Conservation (phyloP, 164 flowering plant genomes). For the Berberis vulgaris region DNA sequence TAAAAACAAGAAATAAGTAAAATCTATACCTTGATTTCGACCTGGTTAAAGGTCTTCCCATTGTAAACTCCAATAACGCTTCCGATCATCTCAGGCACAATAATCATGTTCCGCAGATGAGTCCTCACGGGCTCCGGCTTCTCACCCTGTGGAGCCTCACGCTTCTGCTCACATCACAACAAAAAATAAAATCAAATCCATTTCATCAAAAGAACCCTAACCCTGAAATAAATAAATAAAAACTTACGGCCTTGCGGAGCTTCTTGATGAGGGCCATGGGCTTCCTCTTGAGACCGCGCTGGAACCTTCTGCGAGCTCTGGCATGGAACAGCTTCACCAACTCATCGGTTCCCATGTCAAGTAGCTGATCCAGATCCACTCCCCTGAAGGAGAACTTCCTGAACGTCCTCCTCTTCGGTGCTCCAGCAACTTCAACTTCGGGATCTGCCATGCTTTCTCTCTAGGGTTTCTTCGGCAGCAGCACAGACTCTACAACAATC, state of each 20-base stretch:
- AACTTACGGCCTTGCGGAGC: conserved; percentile 47
- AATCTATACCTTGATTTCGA: conserved; percentile 35
- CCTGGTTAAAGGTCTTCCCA: conserved; percentile 66
- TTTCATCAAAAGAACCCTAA: background rate
- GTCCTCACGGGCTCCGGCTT: conserved; percentile 44
- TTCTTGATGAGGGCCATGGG: conserved; percentile 76
- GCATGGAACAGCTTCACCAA: conserved; percentile 65
- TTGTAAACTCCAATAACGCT: conserved; percentile 60
- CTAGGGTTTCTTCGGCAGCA: no score
- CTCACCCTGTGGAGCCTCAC: conserved; percentile 58
- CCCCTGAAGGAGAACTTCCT: conserved; percentile 73
- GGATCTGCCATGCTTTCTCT: conserved; percentile 11
- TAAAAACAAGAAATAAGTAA: background rate
- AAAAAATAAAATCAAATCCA: background rate
- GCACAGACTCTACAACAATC: no score
- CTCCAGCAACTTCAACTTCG: conserved; percentile 31
- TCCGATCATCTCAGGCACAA: conserved; percentile 65
- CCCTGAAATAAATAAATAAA: no score
- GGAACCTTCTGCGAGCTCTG: conserved; percentile 62
- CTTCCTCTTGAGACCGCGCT: conserved; percentile 58
- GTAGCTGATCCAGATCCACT: conserved; percentile 65
- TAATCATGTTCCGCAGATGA: conserved; percentile 16
- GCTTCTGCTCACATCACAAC: conserved; percentile 29
- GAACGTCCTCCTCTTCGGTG: conserved; percentile 71
- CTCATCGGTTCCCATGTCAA: conserved; percentile 71